Base-by-base conservation (phyloP, 176 grass and related monocot species). In the Calamus simplicifolius region DNA sequence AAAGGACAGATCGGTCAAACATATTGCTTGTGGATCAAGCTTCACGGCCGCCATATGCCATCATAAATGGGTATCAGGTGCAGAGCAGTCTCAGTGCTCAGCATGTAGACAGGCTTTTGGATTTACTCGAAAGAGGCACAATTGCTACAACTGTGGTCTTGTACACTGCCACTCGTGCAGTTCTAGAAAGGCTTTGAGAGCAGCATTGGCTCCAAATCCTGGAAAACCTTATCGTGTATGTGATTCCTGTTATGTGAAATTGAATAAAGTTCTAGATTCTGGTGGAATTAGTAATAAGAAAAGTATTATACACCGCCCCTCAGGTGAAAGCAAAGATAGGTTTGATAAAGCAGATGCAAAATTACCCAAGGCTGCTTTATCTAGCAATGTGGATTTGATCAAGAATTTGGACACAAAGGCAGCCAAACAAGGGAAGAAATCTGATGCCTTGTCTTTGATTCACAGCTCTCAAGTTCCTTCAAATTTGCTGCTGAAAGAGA, bases 51-150 rank as follows among this genome's bases (percentile, higher is more conserved):
- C 81, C 27, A 92, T 98, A 49, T 88, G 87, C 62, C 93, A 88
- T 48, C 93, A 98, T 74, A 98, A 98, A 66, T 98, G 83, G 84
- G 79, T 92, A 25, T 98, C 87, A 4, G 87, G 93, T 66, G 80
- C 83, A 57, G 93, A 98, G 72, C 93, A 98, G 57, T 91, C 93
- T 52, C 93, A 92, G 50, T 98, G 93, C 52, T 82, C 87, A 5
- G 73, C 87, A 43, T 98, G 93, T 52, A 88, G 93, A 62, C 93
- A 83, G 52, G 84, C 93, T 75, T 98, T 98, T 75, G 93, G 93
- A 51, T 98, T 98, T 67, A 98, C 93, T 63, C 61, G 93, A 26
- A 98, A 98, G 79, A 80, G 84, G 71, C 93, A 98, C 77, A 98
- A 89, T 54, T 98, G 93, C 72, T 98, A 92, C 52, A 88, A 98